Percentiles rank a stretch among this genome's conserved stretches.
These are phyloP conservation scores for Podosphaera xanthii DNA, from an alignment of 2,329 filamentous ascomycete genomes.

Conservation along the genomic window DNA sequence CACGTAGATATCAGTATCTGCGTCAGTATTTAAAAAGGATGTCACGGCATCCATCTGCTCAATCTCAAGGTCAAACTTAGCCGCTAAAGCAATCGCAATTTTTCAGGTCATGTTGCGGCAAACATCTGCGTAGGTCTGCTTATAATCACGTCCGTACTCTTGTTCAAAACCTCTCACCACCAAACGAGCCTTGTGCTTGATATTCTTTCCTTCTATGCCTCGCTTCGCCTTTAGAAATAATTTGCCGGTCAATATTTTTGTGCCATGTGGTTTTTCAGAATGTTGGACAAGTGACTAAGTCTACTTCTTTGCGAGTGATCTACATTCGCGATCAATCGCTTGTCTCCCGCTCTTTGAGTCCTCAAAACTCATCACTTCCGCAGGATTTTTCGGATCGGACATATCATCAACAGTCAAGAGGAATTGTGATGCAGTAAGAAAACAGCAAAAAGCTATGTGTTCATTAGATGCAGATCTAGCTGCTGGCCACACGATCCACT, in stretches of 20 bases:
- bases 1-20: background rate
- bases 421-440: background rate
- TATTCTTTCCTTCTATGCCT: background rate
- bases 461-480: background rate
- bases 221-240: background rate
- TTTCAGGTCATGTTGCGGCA: background rate
- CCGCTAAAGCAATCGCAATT: background rate
- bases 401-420: background rate
- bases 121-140: background rate
- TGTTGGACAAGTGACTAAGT: background rate
- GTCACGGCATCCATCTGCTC: background rate
- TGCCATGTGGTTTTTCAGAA: background rate
- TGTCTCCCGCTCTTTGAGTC: background rate
- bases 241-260: background rate
- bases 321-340: background rate
- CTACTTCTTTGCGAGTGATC: background rate
- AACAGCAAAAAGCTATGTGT: background rate
- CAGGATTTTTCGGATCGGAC: background rate
- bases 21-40: background rate
- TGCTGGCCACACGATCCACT: background rate
- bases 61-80: background rate
- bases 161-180: background rate
- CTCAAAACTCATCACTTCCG: slow-evolving; percentile 1
- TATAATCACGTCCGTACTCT: background rate
- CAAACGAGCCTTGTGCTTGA: slow-evolving; percentile 1